Percentiles rank a stretch among this genome's conserved stretches.
Evolutionary conservation across 352 stramenopile genomes (phyloP).

Genomic region (Peronospora farinosa): DNA sequence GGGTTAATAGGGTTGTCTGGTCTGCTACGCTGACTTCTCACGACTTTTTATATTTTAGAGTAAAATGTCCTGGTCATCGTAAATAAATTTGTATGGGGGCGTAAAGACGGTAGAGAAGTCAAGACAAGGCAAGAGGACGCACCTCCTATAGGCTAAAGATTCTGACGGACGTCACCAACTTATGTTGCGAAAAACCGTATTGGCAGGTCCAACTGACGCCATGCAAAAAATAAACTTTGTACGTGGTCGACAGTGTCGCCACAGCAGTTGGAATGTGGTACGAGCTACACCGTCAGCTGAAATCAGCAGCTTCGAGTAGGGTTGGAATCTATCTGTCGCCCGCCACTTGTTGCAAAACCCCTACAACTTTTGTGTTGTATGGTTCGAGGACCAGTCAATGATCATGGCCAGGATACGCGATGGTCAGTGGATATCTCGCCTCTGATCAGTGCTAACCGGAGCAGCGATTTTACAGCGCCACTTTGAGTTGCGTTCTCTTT

Average conservation of each 20-base stretch:
- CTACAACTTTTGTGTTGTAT: not conserved
- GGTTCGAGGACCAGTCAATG: not conserved
- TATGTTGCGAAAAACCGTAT: too few relatives aligned
- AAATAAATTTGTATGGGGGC: not conserved
- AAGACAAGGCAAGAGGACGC: not conserved
- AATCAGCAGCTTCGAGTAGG: not conserved
- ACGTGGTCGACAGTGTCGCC: not conserved
- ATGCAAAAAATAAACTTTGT: not conserved
- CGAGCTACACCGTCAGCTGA: not conserved
- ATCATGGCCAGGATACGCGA: not conserved
- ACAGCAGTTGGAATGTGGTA: not conserved
- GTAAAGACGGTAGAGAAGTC: not conserved
- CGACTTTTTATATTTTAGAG: too few relatives aligned
- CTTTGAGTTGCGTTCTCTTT: not conserved
- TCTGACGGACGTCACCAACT: too few relatives aligned
- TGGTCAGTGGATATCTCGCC: not conserved
- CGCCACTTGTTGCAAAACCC: not conserved
- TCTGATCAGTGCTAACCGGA: not conserved
- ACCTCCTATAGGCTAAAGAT: too few relatives aligned
- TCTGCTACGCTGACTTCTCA: slow-evolving; percentile 15
- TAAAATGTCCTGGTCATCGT: not conserved
- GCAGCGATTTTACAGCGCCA: not conserved
- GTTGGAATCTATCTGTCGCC: not conserved
- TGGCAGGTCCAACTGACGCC: too few relatives aligned
- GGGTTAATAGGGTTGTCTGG: slow-evolving; percentile 4